Conservation (phyloP, 441 rosid species). For the Rhodomyrtus psidioides region DNA sequence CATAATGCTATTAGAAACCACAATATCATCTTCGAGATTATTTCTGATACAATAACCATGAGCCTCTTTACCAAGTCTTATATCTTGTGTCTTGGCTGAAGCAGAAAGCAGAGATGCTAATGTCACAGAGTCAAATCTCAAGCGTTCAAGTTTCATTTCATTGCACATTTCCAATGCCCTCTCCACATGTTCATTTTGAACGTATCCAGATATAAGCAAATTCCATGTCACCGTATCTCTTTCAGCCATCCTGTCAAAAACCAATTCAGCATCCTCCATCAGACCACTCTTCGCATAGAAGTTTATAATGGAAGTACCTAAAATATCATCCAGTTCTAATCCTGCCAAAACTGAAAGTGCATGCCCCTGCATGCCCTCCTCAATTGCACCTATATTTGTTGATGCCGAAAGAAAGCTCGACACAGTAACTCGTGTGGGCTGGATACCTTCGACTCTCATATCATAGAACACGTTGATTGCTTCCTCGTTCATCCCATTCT, state of each 20-base stretch:
- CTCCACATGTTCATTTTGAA: conserved; percentile 34
- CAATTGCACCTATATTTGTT: conserved; percentile 51
- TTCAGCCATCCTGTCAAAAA: conserved; percentile 35
- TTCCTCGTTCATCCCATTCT: conserved; percentile 47
- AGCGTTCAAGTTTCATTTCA: conserved; percentile 38
- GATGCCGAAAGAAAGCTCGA: conserved; percentile 66
- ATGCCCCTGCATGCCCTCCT: conserved; percentile 73
- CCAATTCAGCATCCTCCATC: conserved; percentile 54
- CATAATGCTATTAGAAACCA: conserved; percentile 36
- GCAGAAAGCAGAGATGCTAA: conserved; percentile 50
- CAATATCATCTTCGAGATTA: conserved; percentile 41
- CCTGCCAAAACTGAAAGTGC: conserved; percentile 52
- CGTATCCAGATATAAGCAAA: conserved; percentile 55
- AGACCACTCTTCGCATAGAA: conserved; percentile 70
- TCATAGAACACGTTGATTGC: conserved; percentile 37
- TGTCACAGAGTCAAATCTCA: conserved; percentile 70
- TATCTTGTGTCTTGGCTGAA: conserved; percentile 30
- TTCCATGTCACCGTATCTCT: conserved; percentile 81
- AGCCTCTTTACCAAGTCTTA: conserved; percentile 49
- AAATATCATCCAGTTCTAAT: conserved; percentile 42
- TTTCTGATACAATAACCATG: conserved; percentile 66
- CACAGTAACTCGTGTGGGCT: conserved; percentile 50
- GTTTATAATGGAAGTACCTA: conserved; percentile 69
- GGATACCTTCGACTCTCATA: conserved; percentile 53
- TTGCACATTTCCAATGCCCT: conserved; percentile 44